A percentile compares a stretch with the other conserved stretches of the same genome.
These are phyloP conservation scores for Suhomyces yuchorum DNA, from an alignment of 1,139 yeast species.

Conservation along the genomic window DNA sequence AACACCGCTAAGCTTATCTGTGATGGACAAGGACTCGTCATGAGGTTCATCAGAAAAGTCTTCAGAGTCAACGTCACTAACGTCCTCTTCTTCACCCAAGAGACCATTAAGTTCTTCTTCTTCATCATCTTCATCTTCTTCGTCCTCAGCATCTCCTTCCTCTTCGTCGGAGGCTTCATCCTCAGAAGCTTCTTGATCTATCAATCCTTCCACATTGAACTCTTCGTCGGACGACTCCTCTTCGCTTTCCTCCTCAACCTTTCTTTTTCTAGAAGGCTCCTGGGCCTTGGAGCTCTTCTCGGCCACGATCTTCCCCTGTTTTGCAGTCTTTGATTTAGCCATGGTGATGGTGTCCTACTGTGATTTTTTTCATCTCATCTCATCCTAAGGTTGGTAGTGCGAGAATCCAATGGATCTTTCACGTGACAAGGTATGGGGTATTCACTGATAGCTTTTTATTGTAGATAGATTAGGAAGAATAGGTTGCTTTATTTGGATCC, in stretches of 20 bases:
- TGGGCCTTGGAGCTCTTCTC: constrained; percentile 8
- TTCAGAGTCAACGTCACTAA: constrained; percentile 39
- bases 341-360: constrained; percentile 4
- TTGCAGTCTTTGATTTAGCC: constrained; percentile 12
- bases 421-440: background rate
- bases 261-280: constrained; percentile 20
- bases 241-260: constrained; percentile 21
- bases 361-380: constrained; percentile 13
- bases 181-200: constrained; percentile 25
- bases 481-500: too few relatives aligned
- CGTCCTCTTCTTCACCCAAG: constrained; percentile 53
- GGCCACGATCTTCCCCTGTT: constrained; percentile 7
- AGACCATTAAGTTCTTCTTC: constrained; percentile 64
- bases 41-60: constrained; percentile 52
- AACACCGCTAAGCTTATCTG: constrained; percentile 57
- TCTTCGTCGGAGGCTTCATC: constrained; percentile 18
- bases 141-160: constrained; percentile 28
- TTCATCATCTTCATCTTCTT: constrained; percentile 45
- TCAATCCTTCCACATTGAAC: constrained; percentile 31
- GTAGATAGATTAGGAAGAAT: too few relatives aligned
- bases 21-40: constrained; percentile 50
- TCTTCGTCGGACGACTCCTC: constrained; percentile 29
- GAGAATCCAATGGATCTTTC: background rate
- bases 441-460: too few relatives aligned
- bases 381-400: constrained; percentile 5